Evolutionary conservation across 2,329 filamentous ascomycete genomes (phyloP).

Genomic region (Fusarium proliferatum): DNA sequence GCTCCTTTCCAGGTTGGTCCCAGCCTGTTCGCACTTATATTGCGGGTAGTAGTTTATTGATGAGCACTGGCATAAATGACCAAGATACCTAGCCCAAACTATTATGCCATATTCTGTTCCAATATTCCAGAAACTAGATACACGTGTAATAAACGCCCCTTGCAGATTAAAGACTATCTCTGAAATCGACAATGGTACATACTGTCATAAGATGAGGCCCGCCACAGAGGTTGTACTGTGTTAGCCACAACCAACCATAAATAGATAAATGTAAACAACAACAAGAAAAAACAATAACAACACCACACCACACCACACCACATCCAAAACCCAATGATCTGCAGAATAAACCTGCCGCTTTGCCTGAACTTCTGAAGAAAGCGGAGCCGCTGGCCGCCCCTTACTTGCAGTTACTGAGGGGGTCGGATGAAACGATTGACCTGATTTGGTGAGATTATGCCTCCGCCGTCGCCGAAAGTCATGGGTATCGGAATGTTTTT

Average conservation of each 20-base stretch:
- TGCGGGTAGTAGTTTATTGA: background rate
- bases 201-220: slow-evolving; percentile 29
- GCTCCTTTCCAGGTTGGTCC: slow-evolving; percentile 8
- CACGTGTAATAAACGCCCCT: slow-evolving; percentile 26
- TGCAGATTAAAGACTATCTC: slow-evolving; percentile 29
- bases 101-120: slow-evolving; percentile 2
- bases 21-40: slow-evolving; percentile 8
- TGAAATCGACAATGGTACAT: background rate
- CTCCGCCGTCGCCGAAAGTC: slow-evolving; percentile 13
- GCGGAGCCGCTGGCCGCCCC: slow-evolving; percentile 29
- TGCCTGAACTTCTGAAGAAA: background rate
- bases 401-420: slow-evolving; percentile 33
- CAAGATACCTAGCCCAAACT: background rate
- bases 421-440: slow-evolving; percentile 31
- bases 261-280: slow-evolving; percentile 9
- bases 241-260: slow-evolving; percentile 1
- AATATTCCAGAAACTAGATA: slow-evolving; percentile 40
- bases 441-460: slow-evolving; percentile 26
- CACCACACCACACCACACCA: slow-evolving; percentile 11
- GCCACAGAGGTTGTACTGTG: slow-evolving; percentile 14
- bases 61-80: background rate
- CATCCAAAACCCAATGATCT: slow-evolving; percentile 14
- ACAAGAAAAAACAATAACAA: slow-evolving; percentile 11
- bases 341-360: background rate
- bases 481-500: slow-evolving; percentile 42